Evolutionary conservation across 176 grass and related monocot genomes (phyloP).

Genomic region (Phoenix roebelenii): DNA sequence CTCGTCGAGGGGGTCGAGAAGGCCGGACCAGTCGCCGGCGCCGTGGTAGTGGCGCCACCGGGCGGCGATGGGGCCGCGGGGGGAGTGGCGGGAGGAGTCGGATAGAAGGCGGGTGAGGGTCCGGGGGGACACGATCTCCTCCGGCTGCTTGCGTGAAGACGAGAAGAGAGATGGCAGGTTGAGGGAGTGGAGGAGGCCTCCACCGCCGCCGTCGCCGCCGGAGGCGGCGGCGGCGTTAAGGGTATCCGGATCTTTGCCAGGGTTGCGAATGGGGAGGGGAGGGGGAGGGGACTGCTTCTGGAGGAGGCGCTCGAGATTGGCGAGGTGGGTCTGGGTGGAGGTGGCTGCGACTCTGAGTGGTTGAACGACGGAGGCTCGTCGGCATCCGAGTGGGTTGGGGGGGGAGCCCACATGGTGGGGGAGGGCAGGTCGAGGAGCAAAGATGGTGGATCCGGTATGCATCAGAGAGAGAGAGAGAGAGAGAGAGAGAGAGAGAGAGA

Average conservation of each 20-base stretch:
- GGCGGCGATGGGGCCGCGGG: constrained; percentile 36
- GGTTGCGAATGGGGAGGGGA: neutral
- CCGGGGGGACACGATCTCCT: neutral
- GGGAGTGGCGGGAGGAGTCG: constrained; percentile 26
- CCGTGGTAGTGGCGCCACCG: constrained; percentile 33
- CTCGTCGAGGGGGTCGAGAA: constrained; percentile 44
- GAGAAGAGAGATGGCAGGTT: neutral
- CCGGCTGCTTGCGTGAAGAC: neutral
- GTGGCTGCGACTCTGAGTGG: too few relatives aligned
- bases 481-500: too few relatives aligned
- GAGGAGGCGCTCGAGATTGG: neutral
- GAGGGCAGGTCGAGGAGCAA: too few relatives aligned
- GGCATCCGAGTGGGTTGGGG: too few relatives aligned
- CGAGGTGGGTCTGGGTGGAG: neutral
- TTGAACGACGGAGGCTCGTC: too few relatives aligned
- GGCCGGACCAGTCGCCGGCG: constrained; percentile 28
- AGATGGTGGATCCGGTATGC: too few relatives aligned
- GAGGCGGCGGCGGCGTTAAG: neutral
- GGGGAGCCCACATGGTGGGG: too few relatives aligned
- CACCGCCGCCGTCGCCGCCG: neutral
- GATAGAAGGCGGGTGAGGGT: neutral
- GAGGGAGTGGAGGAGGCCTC: neutral
- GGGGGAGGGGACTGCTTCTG: neutral
- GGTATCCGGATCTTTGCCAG: neutral
- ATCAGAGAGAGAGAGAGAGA: too few relatives aligned